Conservation (phyloP, 257 asterid genomes). For the Solanum stenotomum region DNA sequence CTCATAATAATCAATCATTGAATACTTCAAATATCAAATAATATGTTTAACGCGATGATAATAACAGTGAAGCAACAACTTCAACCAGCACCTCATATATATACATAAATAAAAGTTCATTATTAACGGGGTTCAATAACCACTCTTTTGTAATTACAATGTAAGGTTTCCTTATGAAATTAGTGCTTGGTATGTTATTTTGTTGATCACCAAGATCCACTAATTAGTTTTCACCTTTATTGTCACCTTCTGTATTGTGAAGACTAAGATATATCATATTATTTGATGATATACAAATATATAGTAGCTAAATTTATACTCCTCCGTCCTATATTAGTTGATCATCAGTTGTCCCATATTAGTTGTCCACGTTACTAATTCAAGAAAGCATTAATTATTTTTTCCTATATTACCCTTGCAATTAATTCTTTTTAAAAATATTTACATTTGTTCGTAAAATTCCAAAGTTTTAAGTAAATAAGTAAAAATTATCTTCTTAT, state of each 20-base stretch:
- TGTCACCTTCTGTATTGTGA: neutral
- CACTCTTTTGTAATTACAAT: neutral
- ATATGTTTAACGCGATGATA: too few species aligned
- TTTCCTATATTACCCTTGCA: too few species aligned
- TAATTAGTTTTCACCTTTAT: neutral
- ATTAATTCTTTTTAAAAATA: too few species aligned
- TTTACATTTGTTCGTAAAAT: too few species aligned
- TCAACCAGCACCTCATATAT: too few species aligned
- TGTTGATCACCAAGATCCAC: neutral
- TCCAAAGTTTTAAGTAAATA: too few species aligned
- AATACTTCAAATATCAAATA: neutral
- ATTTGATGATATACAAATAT: neutral
- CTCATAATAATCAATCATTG: neutral
- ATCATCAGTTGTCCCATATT: too few species aligned
- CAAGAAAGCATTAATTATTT: neutral
- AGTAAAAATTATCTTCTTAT: too few species aligned
- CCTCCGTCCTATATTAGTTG: neutral
- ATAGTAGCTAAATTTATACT: neutral
- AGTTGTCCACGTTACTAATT: neutral
- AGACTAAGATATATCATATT: neutral
- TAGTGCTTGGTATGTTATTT: too few species aligned
- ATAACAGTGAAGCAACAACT: too few species aligned
- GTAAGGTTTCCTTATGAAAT: too few species aligned
- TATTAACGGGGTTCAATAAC: neutral
- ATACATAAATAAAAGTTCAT: too few species aligned